Base-by-base conservation (phyloP, 257 asterid genomes). In the Solanum chmielewskii region DNA sequence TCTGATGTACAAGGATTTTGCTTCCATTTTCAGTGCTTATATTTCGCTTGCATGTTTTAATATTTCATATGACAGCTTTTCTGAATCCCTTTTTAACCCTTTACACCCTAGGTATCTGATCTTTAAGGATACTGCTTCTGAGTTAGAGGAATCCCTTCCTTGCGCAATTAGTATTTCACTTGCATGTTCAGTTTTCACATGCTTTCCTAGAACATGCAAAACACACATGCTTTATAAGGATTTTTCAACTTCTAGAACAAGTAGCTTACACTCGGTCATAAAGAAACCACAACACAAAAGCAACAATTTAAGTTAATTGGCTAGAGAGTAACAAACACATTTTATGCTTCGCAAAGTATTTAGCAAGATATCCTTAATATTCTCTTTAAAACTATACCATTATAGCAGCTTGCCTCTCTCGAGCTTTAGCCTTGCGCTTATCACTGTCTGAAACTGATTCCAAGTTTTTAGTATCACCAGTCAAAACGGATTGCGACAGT, bases 361-460 rank as follows among this genome's bases (percentile, higher is more conserved):
- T 33, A 44, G 49, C 14, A 23, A 41, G 52, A 59, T 78, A 78
- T 49, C 44, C 44, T 49, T 81, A 31, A 31, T 20, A 29, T 81
- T 49, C 29, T 81, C 85, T 81, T 78, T 27, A 90, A 71, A 86
- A 41, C 15, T 98, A 89, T 88, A 96, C 99, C 98, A 97, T 23
- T 78, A 96, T 91, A 80, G 99, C 98, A 93, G 99, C 97, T 91
- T 97, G 99, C 90, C 95, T 95, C 91, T 96, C 98, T 27, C 99
- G 98, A 90, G 99, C 92, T 91, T 93, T 93, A 86, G 97, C 98
- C 94, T 93, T 97, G 90, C 95, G 95, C 88, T 89, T 96, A 87
- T 94, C 98, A 86, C 91, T 88, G 83, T 96, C 99, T 87, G 93
- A 92, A 85, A 89, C 81, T 62, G 90, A 89, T 80, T 86, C 91